A percentile compares a stretch with the other conserved stretches of the same genome.
phyloP scores from a whole-genome alignment of 768 basidiomycete genomes.

The Lentinus brumalis region DNA sequence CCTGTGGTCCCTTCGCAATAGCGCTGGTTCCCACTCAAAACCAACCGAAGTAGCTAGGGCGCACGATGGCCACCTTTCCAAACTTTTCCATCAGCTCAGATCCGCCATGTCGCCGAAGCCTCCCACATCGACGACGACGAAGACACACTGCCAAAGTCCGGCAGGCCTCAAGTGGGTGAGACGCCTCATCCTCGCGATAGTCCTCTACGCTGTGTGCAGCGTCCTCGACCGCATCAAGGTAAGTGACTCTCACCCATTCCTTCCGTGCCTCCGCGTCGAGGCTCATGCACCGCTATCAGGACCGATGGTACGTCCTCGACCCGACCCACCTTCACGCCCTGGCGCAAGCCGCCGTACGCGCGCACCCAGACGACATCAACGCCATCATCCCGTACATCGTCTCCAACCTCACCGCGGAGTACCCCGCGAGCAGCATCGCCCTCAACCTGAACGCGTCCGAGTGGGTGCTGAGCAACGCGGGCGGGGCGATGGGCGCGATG shows the following conservation, averaged over 20 bases:
- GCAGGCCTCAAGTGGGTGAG: too few species aligned
- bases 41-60: too few species aligned
- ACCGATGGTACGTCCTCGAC: slow-evolving; percentile 80
- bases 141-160: too few species aligned
- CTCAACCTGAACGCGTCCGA: slow-evolving; percentile 60
- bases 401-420: slow-evolving; percentile 61
- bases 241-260: slow-evolving; percentile 10
- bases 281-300: slow-evolving; percentile 40
- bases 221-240: slow-evolving; percentile 71
- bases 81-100: too few species aligned
- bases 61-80: too few species aligned
- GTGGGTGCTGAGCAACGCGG: slow-evolving; percentile 97
- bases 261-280: too few species aligned
- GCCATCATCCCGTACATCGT: slow-evolving; percentile 84
- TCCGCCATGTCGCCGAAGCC: too few species aligned
- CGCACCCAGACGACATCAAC: slow-evolving; percentile 62
- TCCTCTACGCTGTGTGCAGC: slow-evolving; percentile 40
- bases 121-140: too few species aligned
- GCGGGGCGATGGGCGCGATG: slow-evolving; percentile 98
- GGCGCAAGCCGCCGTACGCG: slow-evolving; percentile 70
- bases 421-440: slow-evolving; percentile 60
- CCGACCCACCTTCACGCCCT: slow-evolving; percentile 57
- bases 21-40: too few species aligned
- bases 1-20: too few species aligned
- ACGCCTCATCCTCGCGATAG: slow-evolving; percentile 29